Percentiles rank a stretch among this genome's conserved stretches.
phyloP scores from a whole-genome alignment of 169 alveolate species.

The Plasmodium fragile region DNA sequence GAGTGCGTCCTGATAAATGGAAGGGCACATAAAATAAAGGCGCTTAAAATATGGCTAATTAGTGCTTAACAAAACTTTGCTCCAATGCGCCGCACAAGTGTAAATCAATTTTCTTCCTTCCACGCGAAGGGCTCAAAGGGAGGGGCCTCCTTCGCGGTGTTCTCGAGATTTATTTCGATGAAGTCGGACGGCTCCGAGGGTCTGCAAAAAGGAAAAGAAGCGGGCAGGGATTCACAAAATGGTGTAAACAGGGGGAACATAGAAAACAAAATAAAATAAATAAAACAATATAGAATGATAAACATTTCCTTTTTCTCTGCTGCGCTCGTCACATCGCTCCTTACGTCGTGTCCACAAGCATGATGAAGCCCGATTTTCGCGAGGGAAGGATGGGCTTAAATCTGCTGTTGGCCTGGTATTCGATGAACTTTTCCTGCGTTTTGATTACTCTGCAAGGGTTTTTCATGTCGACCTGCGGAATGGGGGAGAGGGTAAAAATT shows the following conservation, averaged over 20 bases:
- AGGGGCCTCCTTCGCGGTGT: conserved; percentile 58
- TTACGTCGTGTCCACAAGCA: conserved; percentile 86
- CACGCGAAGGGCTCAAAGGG: conserved; percentile 77
- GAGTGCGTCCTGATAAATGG: neutral
- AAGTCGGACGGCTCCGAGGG: conserved; percentile 76
- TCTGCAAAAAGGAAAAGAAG: neutral
- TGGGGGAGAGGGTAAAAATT: conserved; percentile 78
- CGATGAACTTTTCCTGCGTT: conserved; percentile 90
- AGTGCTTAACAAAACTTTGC: neutral
- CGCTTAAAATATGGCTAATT: neutral
- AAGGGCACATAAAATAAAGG: neutral
- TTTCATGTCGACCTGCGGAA: conserved; percentile 77
- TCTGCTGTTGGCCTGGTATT: conserved; percentile 82
- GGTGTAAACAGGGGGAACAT: neutral
- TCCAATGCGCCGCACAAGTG: neutral
- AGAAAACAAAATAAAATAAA: neutral
- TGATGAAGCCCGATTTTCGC: conserved; percentile 89
- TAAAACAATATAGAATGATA: neutral
- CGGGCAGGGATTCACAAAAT: neutral
- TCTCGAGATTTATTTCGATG: conserved; percentile 57
- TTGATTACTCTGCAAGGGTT: conserved; percentile 95
- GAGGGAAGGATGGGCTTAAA: conserved; percentile 91
- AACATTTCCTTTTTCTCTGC: neutral
- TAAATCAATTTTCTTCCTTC: conserved; percentile 71
- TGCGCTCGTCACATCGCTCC: neutral